phyloP scores from a whole-genome alignment of 2,329 filamentous ascomycete genomes.

The Rasamsonia emersonii region DNA sequence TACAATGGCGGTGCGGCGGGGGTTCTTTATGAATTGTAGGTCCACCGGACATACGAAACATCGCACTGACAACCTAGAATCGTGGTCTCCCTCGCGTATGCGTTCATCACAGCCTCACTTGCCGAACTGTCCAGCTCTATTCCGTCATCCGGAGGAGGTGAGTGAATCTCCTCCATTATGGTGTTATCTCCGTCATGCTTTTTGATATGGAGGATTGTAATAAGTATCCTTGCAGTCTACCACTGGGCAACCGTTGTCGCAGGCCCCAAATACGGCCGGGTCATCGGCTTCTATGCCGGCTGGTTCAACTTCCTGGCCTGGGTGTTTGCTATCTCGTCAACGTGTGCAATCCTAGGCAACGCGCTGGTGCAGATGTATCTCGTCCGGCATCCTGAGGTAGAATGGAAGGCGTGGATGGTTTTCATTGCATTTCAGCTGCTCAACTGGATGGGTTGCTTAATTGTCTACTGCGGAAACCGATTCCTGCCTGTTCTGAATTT shows the following conservation, averaged over 20 bases:
- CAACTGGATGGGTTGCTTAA: constrained; percentile 44
- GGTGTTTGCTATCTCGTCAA: constrained; percentile 22
- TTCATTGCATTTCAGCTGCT: constrained; percentile 35
- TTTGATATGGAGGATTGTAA: constrained; percentile 15
- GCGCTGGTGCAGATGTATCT: constrained; percentile 25
- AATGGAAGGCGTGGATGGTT: constrained; percentile 23
- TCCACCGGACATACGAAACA: too few species aligned
- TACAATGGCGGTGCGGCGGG: too few species aligned
- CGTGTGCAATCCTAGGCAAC: constrained; percentile 24
- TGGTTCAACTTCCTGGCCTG: constrained; percentile 26
- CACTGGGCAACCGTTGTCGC: constrained; percentile 51
- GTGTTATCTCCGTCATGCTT: constrained; percentile 40
- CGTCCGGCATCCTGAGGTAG: constrained; percentile 13
- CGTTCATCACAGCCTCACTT: too few species aligned
- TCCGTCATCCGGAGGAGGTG: too few species aligned
- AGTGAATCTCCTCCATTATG: too few species aligned
- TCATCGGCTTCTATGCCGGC: constrained; percentile 33
- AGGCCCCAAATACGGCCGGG: constrained; percentile 39
- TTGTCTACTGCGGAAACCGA: too few species aligned
- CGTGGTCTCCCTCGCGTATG: too few species aligned
- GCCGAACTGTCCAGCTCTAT: too few species aligned
- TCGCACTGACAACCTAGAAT: too few species aligned
- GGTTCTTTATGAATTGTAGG: too few species aligned
- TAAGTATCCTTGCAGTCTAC: constrained; percentile 43
- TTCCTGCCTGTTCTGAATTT: too few species aligned